A percentile compares a stretch with the other conserved stretches of the same genome.
These are phyloP conservation scores for Peziza echinospora DNA, from an alignment of 495 filamentous ascomycete species.

Conservation along the genomic window DNA sequence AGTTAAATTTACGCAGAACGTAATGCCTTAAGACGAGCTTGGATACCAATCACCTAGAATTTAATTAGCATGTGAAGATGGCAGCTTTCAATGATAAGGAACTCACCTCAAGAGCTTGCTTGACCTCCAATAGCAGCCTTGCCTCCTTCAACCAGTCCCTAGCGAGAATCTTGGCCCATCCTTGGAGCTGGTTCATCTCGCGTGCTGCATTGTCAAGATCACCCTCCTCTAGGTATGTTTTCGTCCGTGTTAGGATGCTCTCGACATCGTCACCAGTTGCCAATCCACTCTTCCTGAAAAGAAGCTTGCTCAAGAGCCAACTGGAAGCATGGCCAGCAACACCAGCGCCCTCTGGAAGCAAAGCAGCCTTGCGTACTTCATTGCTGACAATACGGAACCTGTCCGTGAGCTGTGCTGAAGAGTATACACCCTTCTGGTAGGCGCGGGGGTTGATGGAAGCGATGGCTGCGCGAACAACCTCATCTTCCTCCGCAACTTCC, in stretches of 20 bases:
- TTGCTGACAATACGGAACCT: slow-evolving; percentile 84
- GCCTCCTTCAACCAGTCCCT: slow-evolving; percentile 83
- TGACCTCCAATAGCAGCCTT: slow-evolving; percentile 72
- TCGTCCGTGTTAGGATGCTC: slow-evolving; percentile 70
- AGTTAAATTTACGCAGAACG: not conserved
- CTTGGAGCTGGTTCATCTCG: slow-evolving; percentile 78
- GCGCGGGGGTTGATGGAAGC: slow-evolving; percentile 80
- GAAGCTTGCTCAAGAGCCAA: slow-evolving; percentile 64
- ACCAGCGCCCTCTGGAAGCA: slow-evolving; percentile 80
- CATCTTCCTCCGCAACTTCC: slow-evolving; percentile 61
- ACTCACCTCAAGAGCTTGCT: slow-evolving; percentile 84
- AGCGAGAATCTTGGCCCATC: slow-evolving; percentile 86
- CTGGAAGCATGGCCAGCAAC: slow-evolving; percentile 83
- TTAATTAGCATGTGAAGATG: not conserved
- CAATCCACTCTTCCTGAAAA: slow-evolving; percentile 84
- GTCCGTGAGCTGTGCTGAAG: slow-evolving; percentile 64
- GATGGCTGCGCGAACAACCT: slow-evolving; percentile 75
- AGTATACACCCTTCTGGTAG: slow-evolving; percentile 80
- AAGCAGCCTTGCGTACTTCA: slow-evolving; percentile 81
- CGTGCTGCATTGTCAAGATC: slow-evolving; percentile 74
- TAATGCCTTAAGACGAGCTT: not conserved
- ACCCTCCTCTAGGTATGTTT: slow-evolving; percentile 75
- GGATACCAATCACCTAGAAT: not conserved
- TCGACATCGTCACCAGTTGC: slow-evolving; percentile 81
- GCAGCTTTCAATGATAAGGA: no score